These are phyloP conservation scores for Cadophora luteo-olivacea DNA, from an alignment of 2,329 filamentous ascomycete genomes.

Conservation along the genomic window DNA sequence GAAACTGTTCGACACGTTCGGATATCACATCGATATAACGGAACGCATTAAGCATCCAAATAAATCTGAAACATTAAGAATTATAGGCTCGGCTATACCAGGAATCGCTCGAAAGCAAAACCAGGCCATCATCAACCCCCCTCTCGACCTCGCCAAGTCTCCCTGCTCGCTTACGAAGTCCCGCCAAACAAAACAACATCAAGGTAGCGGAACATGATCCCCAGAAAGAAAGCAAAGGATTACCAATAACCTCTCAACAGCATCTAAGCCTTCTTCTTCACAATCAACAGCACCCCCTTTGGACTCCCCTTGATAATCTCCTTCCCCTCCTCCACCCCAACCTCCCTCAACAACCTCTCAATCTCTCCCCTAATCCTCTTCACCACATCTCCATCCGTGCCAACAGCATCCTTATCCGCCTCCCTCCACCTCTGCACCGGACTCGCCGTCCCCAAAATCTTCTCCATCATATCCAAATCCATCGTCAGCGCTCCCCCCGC, in stretches of 20 bases:
- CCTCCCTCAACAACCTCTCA: constrained; percentile 37
- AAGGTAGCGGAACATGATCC: too few relatives aligned
- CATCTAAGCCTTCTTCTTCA: constrained; percentile 29
- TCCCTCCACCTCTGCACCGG: constrained; percentile 48
- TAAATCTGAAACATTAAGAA: too few relatives aligned
- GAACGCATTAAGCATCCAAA: too few relatives aligned
- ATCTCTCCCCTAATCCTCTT: constrained; percentile 34
- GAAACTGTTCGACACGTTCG: too few relatives aligned
- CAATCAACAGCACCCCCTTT: constrained; percentile 28
- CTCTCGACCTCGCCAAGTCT: background rate
- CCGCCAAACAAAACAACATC: too few relatives aligned
- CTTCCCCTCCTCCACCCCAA: constrained; percentile 39
- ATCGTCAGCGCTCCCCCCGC: constrained; percentile 20
- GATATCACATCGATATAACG: too few relatives aligned
- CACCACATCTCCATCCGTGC: constrained; percentile 47
- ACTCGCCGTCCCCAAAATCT: constrained; percentile 44
- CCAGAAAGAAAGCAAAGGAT: too few relatives aligned
- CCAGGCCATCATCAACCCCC: background rate
- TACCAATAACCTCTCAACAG: too few relatives aligned
- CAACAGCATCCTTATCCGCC: constrained; percentile 45
- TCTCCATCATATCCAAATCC: constrained; percentile 35
- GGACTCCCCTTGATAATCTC: constrained; percentile 33
- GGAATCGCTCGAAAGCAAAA: background rate
- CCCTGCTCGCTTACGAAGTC: constrained; percentile 4
- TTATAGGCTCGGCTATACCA: too few relatives aligned